These are phyloP conservation scores for Phanerodontia chrysosporium DNA, from an alignment of 768 basidiomycete genomes.

Conservation along the genomic window DNA sequence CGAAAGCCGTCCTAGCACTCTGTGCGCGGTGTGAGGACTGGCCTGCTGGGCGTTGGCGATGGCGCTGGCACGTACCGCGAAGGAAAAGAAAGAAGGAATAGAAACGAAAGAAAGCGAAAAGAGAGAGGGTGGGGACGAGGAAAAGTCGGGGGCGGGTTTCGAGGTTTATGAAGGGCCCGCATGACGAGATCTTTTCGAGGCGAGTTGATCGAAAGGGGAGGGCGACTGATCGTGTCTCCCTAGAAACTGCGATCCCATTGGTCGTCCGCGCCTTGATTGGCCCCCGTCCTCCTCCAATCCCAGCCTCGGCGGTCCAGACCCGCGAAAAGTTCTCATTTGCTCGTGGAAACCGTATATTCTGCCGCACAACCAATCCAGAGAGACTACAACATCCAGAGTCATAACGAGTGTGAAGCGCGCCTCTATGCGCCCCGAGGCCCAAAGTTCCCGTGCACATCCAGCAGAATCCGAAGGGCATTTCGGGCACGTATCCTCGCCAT, in stretches of 20 bases:
- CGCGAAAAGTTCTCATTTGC: neutral
- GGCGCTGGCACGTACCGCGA: constrained; percentile 35
- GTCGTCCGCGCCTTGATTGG: constrained; percentile 1
- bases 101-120: constrained; percentile 33
- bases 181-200: constrained; percentile 11
- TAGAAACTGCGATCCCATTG: constrained; percentile 10
- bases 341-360: neutral
- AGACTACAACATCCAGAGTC: constrained; percentile 1
- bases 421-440: constrained; percentile 21
- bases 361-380: neutral
- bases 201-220: constrained; percentile 5
- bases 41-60: too few relatives aligned
- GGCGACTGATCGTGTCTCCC: constrained; percentile 13
- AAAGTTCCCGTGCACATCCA: constrained; percentile 90
- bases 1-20: constrained; percentile 40
- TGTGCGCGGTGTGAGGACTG: constrained; percentile 19
- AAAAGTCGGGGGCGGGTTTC: constrained; percentile 9
- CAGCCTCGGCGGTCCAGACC: neutral
- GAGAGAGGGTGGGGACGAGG: constrained; percentile 35
- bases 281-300: neutral
- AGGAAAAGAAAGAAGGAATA: constrained; percentile 29
- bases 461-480: constrained; percentile 88
- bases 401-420: neutral
- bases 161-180: constrained; percentile 34
- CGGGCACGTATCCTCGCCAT: constrained; percentile 86